Base-by-base conservation (phyloP, 345 rosid species). In the Excoecaria agallocha region DNA sequence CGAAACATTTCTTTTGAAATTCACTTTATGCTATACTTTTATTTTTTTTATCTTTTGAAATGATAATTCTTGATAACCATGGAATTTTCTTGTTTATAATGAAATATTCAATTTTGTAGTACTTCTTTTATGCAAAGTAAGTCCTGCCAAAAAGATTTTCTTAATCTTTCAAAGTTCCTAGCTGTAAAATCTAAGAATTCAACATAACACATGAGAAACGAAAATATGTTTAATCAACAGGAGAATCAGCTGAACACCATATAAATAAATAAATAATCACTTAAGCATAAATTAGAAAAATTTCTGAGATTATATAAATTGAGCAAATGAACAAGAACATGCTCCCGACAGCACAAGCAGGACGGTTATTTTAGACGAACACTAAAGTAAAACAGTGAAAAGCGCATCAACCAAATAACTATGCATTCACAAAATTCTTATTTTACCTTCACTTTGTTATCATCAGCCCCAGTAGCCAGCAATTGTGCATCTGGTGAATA, bases 401-500 rank as follows among this genome's bases (percentile, higher is more conserved):
- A n/a, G n/a, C n/a, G n/a, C n/a, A 37, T 48, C 65, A 68, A n/a
- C 22, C 30, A 66, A 17, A 50, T 19, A 13, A 54, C 5, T 8
- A 65, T 17, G 45, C 50, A 30, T 57, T 68, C 48, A 10, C 9
- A 19, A 30, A 25, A 38, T 45, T 9, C 12, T 11, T 66, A 12
- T 12, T 38, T 65, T 82, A 93, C 99, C 97, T 95, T 93, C 82
- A 95, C 90, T 95, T 95, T 95, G 79, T 93, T 92, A 85, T 95
- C 99, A 75, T 95, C 97, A 25, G 99, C 93, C 41, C 98, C 98
- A 65, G 98, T 94, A 66, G 98, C 98, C 90, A 94, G 63, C 59
- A 94, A 84, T 62, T 94, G 98, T 0, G 98, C 91, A 82, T 94
- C 98, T 2, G 97, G 93, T 1, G 98, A 94, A 82, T 91, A 94